A percentile compares a stretch with the other conserved stretches of the same genome.
Evolutionary conservation across 164 flowering plant species (phyloP).

Genomic region (Annona cherimola): DNA sequence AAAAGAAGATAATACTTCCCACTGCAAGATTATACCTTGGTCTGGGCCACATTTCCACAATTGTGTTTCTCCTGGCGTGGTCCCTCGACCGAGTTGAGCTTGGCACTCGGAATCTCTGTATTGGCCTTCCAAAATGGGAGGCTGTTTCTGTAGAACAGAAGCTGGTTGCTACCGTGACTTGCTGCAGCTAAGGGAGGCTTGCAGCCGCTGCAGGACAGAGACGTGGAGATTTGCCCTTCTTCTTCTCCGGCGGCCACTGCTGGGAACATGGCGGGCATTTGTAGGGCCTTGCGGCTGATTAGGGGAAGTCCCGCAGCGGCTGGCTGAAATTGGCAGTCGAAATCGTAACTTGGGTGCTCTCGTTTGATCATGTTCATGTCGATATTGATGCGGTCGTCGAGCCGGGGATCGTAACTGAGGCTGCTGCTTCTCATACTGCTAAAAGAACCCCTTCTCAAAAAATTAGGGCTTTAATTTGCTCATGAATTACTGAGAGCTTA

Average conservation of each 20-base stretch:
- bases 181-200: background rate
- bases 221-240: background rate
- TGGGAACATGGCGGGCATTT: background rate
- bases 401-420: background rate
- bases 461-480: background rate
- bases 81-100: background rate
- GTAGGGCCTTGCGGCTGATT: background rate
- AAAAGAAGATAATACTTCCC: too few species aligned
- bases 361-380: constrained; percentile 1
- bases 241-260: background rate
- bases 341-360: constrained; percentile 2
- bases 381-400: background rate
- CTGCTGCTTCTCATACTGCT: background rate
- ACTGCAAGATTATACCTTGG: background rate
- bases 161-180: constrained; percentile 4
- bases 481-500: background rate
- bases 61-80: background rate
- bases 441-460: background rate
- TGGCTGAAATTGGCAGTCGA: background rate
- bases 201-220: background rate
- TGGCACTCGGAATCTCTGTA: background rate
- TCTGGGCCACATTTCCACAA: background rate
- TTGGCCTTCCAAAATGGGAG: background rate
- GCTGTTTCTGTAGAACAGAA: background rate
- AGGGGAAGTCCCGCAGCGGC: background rate